phyloP scores from a whole-genome alignment of 176 grass and related monocot species.

The Rhynchospora tenuis region DNA sequence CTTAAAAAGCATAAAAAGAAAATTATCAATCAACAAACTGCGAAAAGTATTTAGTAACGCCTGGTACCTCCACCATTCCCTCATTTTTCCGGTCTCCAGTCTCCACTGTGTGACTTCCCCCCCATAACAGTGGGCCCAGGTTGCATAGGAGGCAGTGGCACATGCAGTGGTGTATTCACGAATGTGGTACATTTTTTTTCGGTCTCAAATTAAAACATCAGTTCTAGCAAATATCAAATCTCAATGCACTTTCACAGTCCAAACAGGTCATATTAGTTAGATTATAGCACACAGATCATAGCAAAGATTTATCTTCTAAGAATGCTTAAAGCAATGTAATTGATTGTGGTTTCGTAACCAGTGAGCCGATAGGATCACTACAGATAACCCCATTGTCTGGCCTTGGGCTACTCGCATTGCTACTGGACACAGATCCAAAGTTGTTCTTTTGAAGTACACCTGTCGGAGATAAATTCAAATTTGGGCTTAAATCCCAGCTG shows the following conservation, averaged over 20 bases:
- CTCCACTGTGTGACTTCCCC: neutral
- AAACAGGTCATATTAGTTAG: constrained; percentile 8
- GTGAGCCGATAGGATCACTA: constrained; percentile 23
- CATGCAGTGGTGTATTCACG: neutral
- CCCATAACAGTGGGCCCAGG: neutral
- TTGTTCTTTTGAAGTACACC: constrained; percentile 45
- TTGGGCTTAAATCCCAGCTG: constrained; percentile 29
- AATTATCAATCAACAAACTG: neutral
- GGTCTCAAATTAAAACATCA: neutral
- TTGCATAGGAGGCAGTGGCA: neutral
- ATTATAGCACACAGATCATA: neutral
- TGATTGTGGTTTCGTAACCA: constrained; percentile 11
- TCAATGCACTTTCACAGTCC: neutral
- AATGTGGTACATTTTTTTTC: neutral
- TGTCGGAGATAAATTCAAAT: constrained; percentile 41
- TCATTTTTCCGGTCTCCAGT: neutral
- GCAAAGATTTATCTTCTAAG: neutral
- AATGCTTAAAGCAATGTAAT: constrained; percentile 29
- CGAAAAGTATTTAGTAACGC: neutral
- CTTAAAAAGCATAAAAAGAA: neutral
- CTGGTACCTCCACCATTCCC: neutral
- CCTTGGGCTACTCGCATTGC: constrained; percentile 35
- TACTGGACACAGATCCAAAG: constrained; percentile 47
- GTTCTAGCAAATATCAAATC: neutral
- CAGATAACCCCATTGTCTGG: constrained; percentile 32